Evolutionary conservation across 495 filamentous ascomycete species (phyloP).

Genomic region (Penicillium ucsense): DNA sequence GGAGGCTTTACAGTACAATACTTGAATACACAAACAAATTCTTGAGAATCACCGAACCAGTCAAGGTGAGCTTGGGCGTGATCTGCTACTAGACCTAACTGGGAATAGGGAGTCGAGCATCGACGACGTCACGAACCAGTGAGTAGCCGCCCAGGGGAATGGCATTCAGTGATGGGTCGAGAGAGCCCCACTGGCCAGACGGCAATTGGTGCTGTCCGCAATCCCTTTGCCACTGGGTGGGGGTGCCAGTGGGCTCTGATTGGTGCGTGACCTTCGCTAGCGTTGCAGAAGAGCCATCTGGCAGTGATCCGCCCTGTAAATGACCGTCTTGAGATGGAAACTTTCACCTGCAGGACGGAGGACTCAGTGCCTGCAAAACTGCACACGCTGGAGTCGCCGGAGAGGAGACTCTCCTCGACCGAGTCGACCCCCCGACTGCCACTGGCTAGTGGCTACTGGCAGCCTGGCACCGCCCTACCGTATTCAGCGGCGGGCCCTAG

Average conservation of each 20-base stretch:
- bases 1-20: no score
- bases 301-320: no score
- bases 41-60: background rate
- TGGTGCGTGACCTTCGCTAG: conserved; percentile 28
- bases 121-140: conserved; percentile 17
- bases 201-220: no score
- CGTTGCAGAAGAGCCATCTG: background rate
- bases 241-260: conserved; percentile 1
- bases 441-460: no score
- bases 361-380: no score
- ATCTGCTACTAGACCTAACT: conserved; percentile 3
- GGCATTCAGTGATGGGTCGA: conserved; percentile 2
- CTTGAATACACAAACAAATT: no score
- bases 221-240: background rate
- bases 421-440: background rate
- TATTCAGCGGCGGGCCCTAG: no score
- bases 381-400: no score
- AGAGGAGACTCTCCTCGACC: no score
- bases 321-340: no score
- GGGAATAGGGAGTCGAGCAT: conserved; percentile 6
- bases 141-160: conserved; percentile 1
- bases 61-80: background rate
- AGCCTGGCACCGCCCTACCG: no score
- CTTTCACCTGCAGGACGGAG: no score
- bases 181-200: background rate